These are phyloP conservation scores for Pythium monospermum DNA, from an alignment of 352 stramenopile species.

Conservation along the genomic window DNA sequence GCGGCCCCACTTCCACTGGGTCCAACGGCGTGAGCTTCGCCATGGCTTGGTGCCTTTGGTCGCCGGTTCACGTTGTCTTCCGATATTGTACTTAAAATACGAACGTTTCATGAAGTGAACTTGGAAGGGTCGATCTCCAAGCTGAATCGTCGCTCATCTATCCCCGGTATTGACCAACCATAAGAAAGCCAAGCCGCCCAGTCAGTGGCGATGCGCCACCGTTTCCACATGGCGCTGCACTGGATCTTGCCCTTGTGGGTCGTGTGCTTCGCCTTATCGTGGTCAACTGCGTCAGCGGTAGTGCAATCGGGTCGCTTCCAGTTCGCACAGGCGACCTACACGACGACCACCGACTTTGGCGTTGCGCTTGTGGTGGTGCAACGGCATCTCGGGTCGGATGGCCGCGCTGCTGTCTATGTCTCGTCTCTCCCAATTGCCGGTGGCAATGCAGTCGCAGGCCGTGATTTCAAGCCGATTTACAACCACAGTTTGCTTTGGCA, in stretches of 20 bases:
- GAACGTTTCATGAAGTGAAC: too few relatives aligned
- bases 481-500: conserved; percentile 77
- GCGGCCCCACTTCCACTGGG: too few relatives aligned
- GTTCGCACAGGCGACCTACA: conserved; percentile 50
- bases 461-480: conserved; percentile 51
- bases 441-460: conserved; percentile 42
- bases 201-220: neutral
- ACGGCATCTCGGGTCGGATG: conserved; percentile 54
- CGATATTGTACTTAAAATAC: too few relatives aligned
- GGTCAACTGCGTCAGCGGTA: neutral
- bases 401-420: conserved; percentile 57
- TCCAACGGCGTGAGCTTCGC: too few relatives aligned
- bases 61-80: too few relatives aligned
- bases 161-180: too few relatives aligned
- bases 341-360: conserved; percentile 56
- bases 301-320: conserved; percentile 42
- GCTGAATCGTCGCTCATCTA: too few relatives aligned
- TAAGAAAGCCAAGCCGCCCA: too few relatives aligned
- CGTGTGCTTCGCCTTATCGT: neutral
- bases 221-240: neutral
- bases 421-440: conserved; percentile 31
- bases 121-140: too few relatives aligned
- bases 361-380: conserved; percentile 53
- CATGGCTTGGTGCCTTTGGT: too few relatives aligned
- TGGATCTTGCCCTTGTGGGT: neutral